Conservation (phyloP, 176 grass and related monocot genomes). For the Microstegium vimineum region DNA sequence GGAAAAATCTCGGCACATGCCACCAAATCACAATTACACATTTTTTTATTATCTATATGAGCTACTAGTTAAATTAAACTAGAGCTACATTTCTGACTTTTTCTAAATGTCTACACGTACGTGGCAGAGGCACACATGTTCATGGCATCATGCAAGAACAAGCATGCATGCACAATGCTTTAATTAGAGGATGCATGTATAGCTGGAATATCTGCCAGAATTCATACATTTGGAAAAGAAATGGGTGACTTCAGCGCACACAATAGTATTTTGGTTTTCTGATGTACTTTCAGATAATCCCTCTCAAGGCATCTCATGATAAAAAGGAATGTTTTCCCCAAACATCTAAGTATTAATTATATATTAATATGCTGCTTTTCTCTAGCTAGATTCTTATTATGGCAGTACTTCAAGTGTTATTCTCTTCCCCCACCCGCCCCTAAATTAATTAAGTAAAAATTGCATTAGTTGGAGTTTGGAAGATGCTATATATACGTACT, state of each 20-base stretch:
- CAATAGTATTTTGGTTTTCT: background rate
- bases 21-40: conserved; percentile 25
- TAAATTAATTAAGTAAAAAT: background rate
- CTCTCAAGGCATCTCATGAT: background rate
- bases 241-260: conserved; percentile 1
- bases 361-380: background rate
- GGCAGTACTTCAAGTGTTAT: background rate
- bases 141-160: background rate
- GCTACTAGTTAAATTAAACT: background rate
- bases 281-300: background rate
- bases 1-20: conserved; percentile 44
- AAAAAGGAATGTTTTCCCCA: conserved; percentile 17
- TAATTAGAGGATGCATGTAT: background rate
- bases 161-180: background rate
- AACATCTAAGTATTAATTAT: background rate
- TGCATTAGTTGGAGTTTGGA: conserved; percentile 11
- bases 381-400: conserved; percentile 24
- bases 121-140: conserved; percentile 28
- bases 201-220: background rate
- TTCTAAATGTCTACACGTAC: conserved; percentile 15
- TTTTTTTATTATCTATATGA: background rate
- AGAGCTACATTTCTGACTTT: background rate
- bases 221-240: conserved; percentile 14
- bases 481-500: conserved; percentile 30
- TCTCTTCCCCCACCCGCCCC: background rate